Percentiles rank a stretch among this genome's conserved stretches.
Conservation (phyloP, 2,329 filamentous ascomycete genomes). For the Aspergillus japonicus region DNA sequence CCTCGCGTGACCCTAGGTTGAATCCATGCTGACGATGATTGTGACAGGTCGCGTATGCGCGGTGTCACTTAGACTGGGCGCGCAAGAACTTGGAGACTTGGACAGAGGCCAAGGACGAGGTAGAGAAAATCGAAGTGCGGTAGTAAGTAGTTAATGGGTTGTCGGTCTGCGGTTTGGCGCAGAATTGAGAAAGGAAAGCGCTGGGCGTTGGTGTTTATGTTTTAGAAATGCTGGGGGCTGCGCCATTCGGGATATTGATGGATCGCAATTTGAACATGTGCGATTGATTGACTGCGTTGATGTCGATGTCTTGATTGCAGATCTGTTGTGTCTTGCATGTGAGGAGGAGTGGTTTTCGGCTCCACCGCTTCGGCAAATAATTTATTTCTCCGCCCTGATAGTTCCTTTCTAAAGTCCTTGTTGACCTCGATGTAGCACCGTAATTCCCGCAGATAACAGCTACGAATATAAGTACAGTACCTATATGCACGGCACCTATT, state of each 20-base stretch:
- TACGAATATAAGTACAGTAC: no score
- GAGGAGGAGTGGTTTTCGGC: neutral
- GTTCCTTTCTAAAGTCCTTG: no score
- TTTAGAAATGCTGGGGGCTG: neutral
- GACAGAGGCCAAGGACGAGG: slow-evolving; percentile 85
- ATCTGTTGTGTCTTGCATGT: no score
- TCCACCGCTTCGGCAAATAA: neutral
- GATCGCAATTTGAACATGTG: no score
- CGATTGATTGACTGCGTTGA: no score
- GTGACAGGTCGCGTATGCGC: slow-evolving; percentile 79
- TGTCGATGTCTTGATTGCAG: no score
- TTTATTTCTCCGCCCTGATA: neutral
- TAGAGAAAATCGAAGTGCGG: slow-evolving; percentile 71
- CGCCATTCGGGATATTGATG: neutral
- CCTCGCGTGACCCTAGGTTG: slow-evolving; percentile 9
- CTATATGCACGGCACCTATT: neutral
- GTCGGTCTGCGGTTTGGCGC: neutral
- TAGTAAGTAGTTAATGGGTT: slow-evolving; percentile 18
- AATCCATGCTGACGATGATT: neutral
- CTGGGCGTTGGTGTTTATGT: slow-evolving; percentile 3
- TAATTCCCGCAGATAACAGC: neutral
- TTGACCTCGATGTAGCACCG: no score
- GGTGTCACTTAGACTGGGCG: slow-evolving; percentile 92
- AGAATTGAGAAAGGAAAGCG: neutral
- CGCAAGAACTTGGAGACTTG: slow-evolving; percentile 87